These are phyloP conservation scores for Lagenidium giganteum DNA, from an alignment of 352 stramenopile species.

Conservation along the genomic window DNA sequence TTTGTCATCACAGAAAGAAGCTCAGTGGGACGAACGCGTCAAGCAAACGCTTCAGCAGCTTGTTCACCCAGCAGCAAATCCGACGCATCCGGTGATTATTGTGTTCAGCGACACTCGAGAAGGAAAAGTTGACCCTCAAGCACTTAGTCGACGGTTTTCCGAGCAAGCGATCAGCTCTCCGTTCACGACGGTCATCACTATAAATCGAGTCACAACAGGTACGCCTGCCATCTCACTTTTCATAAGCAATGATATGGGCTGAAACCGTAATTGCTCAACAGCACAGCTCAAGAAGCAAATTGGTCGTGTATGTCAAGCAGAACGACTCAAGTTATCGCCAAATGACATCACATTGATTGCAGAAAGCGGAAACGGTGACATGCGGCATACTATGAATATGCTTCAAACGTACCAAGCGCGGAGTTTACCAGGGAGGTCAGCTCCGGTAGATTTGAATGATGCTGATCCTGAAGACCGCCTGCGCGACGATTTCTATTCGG, in stretches of 20 bases:
- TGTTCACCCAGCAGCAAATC: conserved; percentile 28
- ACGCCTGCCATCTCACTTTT: neutral
- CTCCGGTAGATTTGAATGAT: too few species aligned
- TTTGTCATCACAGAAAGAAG: conserved; percentile 27
- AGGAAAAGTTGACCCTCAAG: conserved; percentile 58
- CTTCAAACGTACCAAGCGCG: too few species aligned
- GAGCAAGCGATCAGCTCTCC: conserved; percentile 57
- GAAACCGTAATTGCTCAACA: neutral
- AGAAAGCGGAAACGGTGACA: conserved; percentile 63
- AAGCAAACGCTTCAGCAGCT: conserved; percentile 46
- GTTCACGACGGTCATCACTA: conserved; percentile 65
- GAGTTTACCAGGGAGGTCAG: too few species aligned
- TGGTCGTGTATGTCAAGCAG: too few species aligned
- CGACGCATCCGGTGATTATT: conserved; percentile 59
- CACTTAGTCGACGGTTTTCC: conserved; percentile 65
- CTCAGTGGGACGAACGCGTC: conserved; percentile 48
- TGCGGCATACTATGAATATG: conserved; percentile 79
- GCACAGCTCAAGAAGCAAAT: conserved; percentile 79
- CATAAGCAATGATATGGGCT: neutral
- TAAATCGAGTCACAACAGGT: conserved; percentile 76
- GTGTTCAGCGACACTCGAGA: conserved; percentile 82
- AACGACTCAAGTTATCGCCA: too few species aligned
- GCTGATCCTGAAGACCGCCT: conserved; percentile 1
- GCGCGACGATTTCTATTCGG: conserved; percentile 74
- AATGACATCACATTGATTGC: conserved; percentile 42